These are phyloP conservation scores for Penstemon barbatus DNA, from an alignment of 257 asterid genomes.

Conservation along the genomic window DNA sequence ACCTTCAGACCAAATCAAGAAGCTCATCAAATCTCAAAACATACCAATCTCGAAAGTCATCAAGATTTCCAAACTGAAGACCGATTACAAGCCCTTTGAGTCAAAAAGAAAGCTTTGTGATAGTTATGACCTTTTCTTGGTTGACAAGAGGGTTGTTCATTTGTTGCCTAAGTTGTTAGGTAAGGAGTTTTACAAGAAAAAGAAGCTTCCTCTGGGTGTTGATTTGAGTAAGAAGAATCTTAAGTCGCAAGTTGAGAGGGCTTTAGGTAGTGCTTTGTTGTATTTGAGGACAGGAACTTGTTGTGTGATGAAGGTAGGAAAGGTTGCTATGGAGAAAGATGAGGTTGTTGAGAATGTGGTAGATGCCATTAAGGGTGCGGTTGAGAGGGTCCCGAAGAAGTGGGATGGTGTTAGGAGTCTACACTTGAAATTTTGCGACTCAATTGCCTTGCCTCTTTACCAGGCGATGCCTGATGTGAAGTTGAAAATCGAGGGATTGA, in stretches of 20 bases:
- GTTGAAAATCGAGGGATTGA: constrained; percentile 64
- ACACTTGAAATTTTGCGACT: constrained; percentile 71
- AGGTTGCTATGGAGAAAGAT: constrained; percentile 57
- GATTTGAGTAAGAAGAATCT: constrained; percentile 64
- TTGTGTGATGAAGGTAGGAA: constrained; percentile 78
- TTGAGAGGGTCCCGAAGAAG: constrained; percentile 56
- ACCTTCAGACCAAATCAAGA: constrained; percentile 58
- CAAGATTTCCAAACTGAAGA: constrained; percentile 64
- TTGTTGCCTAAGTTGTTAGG: constrained; percentile 85
- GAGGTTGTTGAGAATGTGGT: constrained; percentile 68
- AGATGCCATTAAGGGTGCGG: constrained; percentile 51
- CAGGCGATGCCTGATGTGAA: constrained; percentile 81
- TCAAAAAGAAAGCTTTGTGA: constrained; percentile 76
- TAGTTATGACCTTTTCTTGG: constrained; percentile 71
- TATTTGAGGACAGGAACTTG: constrained; percentile 77
- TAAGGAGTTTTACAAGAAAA: constrained; percentile 71
- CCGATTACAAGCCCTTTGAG: constrained; percentile 77
- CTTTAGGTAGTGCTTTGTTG: constrained; percentile 57
- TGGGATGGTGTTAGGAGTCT: constrained; percentile 94
- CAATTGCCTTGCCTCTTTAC: constrained; percentile 76
- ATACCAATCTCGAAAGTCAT: constrained; percentile 62
- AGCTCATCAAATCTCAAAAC: constrained; percentile 52
- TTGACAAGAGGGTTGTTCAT: constrained; percentile 75
- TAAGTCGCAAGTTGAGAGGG: constrained; percentile 71
- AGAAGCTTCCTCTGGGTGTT: constrained; percentile 83